Evolutionary conservation across 164 flowering plant species (phyloP).

Genomic region (Pachysandra terminalis): DNA sequence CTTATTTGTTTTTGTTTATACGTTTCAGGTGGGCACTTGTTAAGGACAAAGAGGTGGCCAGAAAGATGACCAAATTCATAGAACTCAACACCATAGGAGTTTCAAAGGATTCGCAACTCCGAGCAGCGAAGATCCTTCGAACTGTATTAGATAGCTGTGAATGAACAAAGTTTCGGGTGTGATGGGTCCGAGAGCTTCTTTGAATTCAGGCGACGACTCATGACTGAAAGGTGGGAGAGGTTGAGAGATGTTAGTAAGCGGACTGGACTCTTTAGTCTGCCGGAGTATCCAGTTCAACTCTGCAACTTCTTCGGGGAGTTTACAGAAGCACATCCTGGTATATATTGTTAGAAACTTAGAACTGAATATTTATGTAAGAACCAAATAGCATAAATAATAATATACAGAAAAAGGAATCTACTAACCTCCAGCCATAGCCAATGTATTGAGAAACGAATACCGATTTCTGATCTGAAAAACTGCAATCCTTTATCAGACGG

Average conservation of each 20-base stretch:
- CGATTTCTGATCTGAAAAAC: too few species aligned
- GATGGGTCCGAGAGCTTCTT: conserved; percentile 36
- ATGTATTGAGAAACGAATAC: too few species aligned
- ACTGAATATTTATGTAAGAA: too few species aligned
- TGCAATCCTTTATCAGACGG: too few species aligned
- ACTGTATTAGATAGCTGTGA: conserved; percentile 41
- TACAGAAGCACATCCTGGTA: conserved; percentile 65
- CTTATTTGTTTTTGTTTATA: too few species aligned
- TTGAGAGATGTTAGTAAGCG: conserved; percentile 40
- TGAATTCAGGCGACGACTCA: conserved; percentile 23
- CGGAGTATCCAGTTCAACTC: conserved; percentile 34
- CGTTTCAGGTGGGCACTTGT: conserved; percentile 79
- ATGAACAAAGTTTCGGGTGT: conserved; percentile 6
- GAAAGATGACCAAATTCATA: conserved; percentile 57
- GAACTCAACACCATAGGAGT: conserved; percentile 80
- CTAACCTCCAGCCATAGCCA: too few species aligned
- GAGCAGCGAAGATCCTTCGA: conserved; percentile 66
- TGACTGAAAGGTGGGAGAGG: conserved; percentile 59
- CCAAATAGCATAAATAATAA: too few species aligned
- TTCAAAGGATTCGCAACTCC: conserved; percentile 78
- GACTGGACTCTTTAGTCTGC: conserved; percentile 50
- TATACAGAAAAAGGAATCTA: too few species aligned
- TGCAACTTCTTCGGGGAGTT: conserved; percentile 40
- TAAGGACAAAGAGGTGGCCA: conserved; percentile 59
- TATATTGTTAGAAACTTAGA: too few species aligned